Evolutionary conservation across 305 asterid genomes (phyloP), one percentile per base, ranked within the genome.

Genomic region (Fraxinus latifolia): DNA sequence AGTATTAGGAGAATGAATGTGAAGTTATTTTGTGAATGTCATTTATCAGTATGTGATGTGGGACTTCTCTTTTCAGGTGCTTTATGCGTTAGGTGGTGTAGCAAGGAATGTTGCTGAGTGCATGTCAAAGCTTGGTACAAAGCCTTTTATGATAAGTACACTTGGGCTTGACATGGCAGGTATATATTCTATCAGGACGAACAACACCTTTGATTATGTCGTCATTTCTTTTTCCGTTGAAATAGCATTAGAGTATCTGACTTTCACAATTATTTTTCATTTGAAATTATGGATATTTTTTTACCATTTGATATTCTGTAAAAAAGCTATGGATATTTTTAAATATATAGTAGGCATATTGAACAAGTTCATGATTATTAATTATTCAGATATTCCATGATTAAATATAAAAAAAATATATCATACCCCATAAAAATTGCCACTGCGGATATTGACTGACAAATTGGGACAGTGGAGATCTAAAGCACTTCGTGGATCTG

Each of bases 41-140:
- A 81, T 27, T 44, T 77, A 29, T 39, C 11, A 23, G 71, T 7
- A 21, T 81, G 37, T 42, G 9, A 68, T 39, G 7, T 73, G 78
- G 31, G 80, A 75, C 79, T 78, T 76, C 39, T 58, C 39, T 81
- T 55, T 88, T 82, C 94, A 95, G 99, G 92, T 95, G 74, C 29
- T 83, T 76, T 93, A 88, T 89, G 88, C 90, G 9, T 82, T 89
- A 77, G 98, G 99, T 37, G 99, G 99, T 83, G 99, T 95, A 44
- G 98, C 93, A 74, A 94, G 99, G 89, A 95, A 95, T 85, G 90
- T 95, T 79, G 99, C 95, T 4, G 98, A 95, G 77, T 95, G 99
- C 88, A 92, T 94, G 91, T 92, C 87, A 17, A 95, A 95, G 89
- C 93, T 95, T 80, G 98, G 98, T 81, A 86, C 91, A 34, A 93